Percentiles rank a stretch among this genome's conserved stretches.
These are phyloP conservation scores for Termitomyces eurrhizus DNA, from an alignment of 768 basidiomycete genomes.

Conservation along the genomic window DNA sequence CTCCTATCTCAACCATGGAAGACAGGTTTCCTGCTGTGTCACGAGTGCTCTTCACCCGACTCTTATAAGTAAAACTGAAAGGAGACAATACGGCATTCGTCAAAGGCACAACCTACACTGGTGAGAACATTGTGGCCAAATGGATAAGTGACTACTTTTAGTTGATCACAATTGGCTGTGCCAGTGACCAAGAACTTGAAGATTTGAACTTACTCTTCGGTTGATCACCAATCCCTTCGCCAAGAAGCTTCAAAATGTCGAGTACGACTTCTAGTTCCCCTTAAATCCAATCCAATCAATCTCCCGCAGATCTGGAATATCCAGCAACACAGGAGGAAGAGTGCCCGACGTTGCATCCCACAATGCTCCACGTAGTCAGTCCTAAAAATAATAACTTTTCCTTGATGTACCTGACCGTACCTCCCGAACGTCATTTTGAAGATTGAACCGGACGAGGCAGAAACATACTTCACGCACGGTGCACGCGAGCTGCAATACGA, in stretches of 20 bases:
- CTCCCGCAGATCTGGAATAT: not conserved
- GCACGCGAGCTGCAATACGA: slow-evolving; percentile 8
- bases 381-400: not conserved
- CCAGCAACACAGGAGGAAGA: not conserved
- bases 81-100: not conserved
- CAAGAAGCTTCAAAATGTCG: not conserved
- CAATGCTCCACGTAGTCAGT: slow-evolving; percentile 9
- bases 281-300: not conserved
- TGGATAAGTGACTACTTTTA: not conserved
- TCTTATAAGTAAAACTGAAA: not conserved
- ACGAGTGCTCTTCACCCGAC: not conserved
- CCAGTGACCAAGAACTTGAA: not conserved
- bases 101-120: not conserved
- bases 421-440: not conserved
- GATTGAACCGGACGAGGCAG: slow-evolving; percentile 8
- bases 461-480: slow-evolving; percentile 10
- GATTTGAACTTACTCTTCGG: not conserved
- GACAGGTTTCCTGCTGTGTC: not conserved
- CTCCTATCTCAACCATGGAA: not conserved
- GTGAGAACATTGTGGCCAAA: not conserved
- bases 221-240: not conserved
- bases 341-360: not conserved
- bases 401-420: not conserved
- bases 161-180: not conserved
- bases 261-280: not conserved